These are phyloP conservation scores for Petunia axillaris DNA, from an alignment of 257 asterid species.

Conservation along the genomic window DNA sequence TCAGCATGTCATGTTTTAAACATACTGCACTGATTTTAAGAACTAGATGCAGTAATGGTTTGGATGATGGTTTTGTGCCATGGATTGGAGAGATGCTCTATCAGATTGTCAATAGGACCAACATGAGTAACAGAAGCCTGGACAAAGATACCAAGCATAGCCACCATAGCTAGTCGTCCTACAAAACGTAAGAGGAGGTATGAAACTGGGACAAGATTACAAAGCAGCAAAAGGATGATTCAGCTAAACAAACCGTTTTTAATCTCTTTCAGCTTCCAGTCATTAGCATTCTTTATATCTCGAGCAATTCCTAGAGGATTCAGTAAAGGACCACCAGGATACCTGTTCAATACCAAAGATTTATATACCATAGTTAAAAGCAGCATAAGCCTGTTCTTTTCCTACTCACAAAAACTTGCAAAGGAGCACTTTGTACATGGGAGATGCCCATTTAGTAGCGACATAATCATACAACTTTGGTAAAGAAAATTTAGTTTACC, in stretches of 20 bases:
- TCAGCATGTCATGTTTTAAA: not conserved
- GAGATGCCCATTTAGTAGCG: not conserved
- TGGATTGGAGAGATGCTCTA: constrained; percentile 76
- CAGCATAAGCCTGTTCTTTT: not conserved
- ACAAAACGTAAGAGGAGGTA: constrained; percentile 8
- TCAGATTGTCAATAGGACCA: constrained; percentile 83
- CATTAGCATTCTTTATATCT: constrained; percentile 78
- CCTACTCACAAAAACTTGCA: not conserved
- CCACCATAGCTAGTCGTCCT: constrained; percentile 94
- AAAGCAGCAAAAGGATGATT: not conserved
- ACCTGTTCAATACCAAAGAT: constrained; percentile 40
- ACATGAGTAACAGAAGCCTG: constrained; percentile 87
- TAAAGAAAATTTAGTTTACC: constrained; percentile 44
- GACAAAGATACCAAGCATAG: constrained; percentile 76
- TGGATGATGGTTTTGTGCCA: constrained; percentile 84
- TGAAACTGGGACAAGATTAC: not conserved
- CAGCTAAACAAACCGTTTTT: constrained; percentile 61
- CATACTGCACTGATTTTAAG: constrained; percentile 28
- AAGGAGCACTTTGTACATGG: not conserved
- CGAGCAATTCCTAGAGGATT: constrained; percentile 89
- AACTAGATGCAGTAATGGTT: constrained; percentile 51
- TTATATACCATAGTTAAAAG: not conserved
- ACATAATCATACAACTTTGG: not conserved
- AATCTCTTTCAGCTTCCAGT: constrained; percentile 90
- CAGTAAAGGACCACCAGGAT: constrained; percentile 92